phyloP scores from a whole-genome alignment of 73 alveolate species.

The Uronychia binucleata region DNA sequence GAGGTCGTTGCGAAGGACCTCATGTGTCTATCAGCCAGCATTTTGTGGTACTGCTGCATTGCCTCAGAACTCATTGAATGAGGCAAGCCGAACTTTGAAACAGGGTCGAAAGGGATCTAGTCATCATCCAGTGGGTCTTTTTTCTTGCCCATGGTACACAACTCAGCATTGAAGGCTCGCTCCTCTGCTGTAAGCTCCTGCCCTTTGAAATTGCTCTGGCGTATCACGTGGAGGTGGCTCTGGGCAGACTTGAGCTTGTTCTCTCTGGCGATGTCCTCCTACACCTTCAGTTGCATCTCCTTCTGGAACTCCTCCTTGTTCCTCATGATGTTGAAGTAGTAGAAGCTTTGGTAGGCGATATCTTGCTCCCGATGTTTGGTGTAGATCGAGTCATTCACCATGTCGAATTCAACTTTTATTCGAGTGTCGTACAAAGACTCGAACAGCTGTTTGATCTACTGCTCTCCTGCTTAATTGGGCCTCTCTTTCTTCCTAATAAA shows the following conservation, averaged over 20 bases:
- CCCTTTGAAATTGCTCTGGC: neutral
- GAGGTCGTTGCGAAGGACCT: neutral
- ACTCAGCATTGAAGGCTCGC: neutral
- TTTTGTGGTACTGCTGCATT: neutral
- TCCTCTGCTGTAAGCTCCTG: neutral
- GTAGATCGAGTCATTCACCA: neutral
- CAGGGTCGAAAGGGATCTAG: too few species aligned
- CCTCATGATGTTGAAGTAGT: constrained; percentile 24
- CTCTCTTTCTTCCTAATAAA: neutral
- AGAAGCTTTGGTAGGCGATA: constrained; percentile 4
- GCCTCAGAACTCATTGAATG: neutral
- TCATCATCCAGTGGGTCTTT: too few species aligned
- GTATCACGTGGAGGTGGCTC: neutral
- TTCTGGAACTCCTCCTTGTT: constrained; percentile 15
- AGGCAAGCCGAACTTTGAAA: too few species aligned
- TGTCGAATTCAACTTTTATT: neutral
- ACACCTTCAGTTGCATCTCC: neutral
- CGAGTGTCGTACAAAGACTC: neutral
- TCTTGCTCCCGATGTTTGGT: neutral
- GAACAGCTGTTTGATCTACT: constrained; percentile 1
- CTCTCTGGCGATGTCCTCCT: constrained; percentile 9
- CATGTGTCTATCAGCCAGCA: neutral
- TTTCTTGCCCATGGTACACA: too few species aligned
- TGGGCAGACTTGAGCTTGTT: neutral
- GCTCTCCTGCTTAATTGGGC: neutral